Conservation (phyloP, 225 moss, liverwort and hornwort species). For the Marchantia paleacea region DNA sequence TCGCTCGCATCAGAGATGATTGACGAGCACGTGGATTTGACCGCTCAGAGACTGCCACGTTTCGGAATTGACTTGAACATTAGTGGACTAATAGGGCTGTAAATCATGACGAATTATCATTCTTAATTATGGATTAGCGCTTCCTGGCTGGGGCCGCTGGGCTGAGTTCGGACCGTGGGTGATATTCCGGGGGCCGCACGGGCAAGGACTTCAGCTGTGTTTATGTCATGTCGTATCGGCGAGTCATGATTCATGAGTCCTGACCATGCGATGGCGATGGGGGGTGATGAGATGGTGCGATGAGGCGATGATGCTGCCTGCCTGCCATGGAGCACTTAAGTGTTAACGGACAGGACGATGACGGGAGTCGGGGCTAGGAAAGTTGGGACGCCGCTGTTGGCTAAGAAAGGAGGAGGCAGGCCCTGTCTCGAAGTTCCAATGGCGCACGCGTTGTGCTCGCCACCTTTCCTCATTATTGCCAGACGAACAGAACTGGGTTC, state of each 20-base stretch:
- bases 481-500: slow-evolving; percentile 4
- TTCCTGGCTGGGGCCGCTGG: neutral
- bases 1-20: neutral
- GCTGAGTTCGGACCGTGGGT: neutral
- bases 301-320: neutral
- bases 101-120: neutral
- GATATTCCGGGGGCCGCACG: neutral
- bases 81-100: neutral
- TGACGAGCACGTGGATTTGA: neutral
- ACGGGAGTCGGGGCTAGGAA: neutral
- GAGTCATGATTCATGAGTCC: neutral
- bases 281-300: neutral
- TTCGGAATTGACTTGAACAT: neutral
- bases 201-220: neutral
- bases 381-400: neutral
- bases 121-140: neutral
- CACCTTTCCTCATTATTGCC: slow-evolving; percentile 9
- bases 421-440: slow-evolving; percentile 1
- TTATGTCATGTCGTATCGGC: neutral
- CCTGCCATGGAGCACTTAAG: neutral
- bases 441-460: slow-evolving; percentile 15
- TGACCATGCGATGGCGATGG: neutral
- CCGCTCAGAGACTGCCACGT: neutral
- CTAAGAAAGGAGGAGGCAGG: neutral
- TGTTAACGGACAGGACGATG: slow-evolving; percentile 6